Evolutionary conservation across 2,329 filamentous ascomycete genomes (phyloP).

Genomic region (Aspergillus pseudonomiae): DNA sequence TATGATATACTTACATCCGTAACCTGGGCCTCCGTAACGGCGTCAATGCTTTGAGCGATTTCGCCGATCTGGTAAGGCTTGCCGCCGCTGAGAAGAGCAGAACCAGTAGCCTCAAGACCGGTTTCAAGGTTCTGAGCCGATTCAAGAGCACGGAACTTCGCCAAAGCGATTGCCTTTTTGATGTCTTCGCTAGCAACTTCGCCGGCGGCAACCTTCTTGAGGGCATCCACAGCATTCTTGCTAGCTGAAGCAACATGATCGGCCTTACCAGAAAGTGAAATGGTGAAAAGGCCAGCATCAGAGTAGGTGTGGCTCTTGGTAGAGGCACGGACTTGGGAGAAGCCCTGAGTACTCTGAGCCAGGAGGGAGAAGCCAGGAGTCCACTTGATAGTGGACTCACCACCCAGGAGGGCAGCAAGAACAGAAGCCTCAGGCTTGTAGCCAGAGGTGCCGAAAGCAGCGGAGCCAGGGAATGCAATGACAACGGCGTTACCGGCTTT

Average conservation of each 20-base stretch:
- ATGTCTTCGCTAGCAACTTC: conserved; percentile 80
- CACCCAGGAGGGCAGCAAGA: conserved; percentile 85
- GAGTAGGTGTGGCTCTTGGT: conserved; percentile 86
- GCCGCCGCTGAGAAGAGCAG: conserved; percentile 77
- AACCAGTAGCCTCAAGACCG: conserved; percentile 80
- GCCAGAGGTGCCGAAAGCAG: conserved; percentile 67
- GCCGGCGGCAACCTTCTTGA: conserved; percentile 80
- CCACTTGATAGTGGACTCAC: conserved; percentile 93
- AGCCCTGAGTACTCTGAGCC: conserved; percentile 71
- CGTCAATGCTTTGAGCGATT: conserved; percentile 75
- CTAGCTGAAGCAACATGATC: conserved; percentile 73
- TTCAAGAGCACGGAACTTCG: conserved; percentile 90
- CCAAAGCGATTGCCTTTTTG: conserved; percentile 86
- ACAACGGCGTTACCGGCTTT: conserved; percentile 78
- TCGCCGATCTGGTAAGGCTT: conserved; percentile 83
- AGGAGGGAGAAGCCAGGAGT: conserved; percentile 88
- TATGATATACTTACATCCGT: conserved; percentile 69
- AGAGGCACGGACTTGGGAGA: conserved; percentile 67
- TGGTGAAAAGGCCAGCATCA: conserved; percentile 85
- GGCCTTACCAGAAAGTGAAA: conserved; percentile 78
- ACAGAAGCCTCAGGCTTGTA: conserved; percentile 91
- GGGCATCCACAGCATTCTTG: conserved; percentile 73
- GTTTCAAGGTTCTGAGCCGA: conserved; percentile 75
- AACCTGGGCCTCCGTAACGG: conserved; percentile 80
- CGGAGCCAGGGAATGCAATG: conserved; percentile 89